A percentile compares a stretch with the other conserved stretches of the same genome.
Conservation (phyloP, 352 stramenopile genomes). For the Globisporangium iwayamae region DNA sequence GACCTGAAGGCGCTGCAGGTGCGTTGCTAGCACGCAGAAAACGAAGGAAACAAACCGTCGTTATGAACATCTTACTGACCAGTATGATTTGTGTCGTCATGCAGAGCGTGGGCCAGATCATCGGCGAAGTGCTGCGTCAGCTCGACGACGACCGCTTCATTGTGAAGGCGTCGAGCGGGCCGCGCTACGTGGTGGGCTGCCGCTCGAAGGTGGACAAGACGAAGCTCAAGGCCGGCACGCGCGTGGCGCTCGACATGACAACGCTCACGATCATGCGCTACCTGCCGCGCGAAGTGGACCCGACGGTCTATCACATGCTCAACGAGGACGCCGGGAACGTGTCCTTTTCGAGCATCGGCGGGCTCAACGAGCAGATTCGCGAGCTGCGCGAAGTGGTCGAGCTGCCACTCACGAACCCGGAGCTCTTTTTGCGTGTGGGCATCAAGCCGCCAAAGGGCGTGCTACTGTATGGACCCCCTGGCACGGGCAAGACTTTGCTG, state of each 20-base stretch:
- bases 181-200: slow-evolving; percentile 98
- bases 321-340: slow-evolving; percentile 96
- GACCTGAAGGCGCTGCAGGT: slow-evolving; percentile 95
- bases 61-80: neutral
- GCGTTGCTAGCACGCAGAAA: neutral
- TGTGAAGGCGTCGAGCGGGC: slow-evolving; percentile 98
- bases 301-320: slow-evolving; percentile 99
- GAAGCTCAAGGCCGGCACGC: slow-evolving; percentile 96
- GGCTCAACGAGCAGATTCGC: slow-evolving; percentile 98
- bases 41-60: neutral
- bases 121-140: slow-evolving; percentile 98
- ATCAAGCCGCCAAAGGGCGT: slow-evolving; percentile 99
- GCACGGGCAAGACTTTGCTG: slow-evolving; percentile 99
- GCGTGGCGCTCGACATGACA: slow-evolving; percentile 99
- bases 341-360: slow-evolving; percentile 97
- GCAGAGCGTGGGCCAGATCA: slow-evolving; percentile 98
- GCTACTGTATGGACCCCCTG: slow-evolving; percentile 97
- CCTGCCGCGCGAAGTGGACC: slow-evolving; percentile 98
- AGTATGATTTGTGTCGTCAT: neutral
- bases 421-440: slow-evolving; percentile 97
- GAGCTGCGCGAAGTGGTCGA: slow-evolving; percentile 97
- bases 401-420: slow-evolving; percentile 98
- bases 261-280: slow-evolving; percentile 99
- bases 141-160: slow-evolving; percentile 99
- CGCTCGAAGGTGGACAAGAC: slow-evolving; percentile 92